Conservation (phyloP, 129 eudicot species). For the Heracleum sosnowskyi region DNA sequence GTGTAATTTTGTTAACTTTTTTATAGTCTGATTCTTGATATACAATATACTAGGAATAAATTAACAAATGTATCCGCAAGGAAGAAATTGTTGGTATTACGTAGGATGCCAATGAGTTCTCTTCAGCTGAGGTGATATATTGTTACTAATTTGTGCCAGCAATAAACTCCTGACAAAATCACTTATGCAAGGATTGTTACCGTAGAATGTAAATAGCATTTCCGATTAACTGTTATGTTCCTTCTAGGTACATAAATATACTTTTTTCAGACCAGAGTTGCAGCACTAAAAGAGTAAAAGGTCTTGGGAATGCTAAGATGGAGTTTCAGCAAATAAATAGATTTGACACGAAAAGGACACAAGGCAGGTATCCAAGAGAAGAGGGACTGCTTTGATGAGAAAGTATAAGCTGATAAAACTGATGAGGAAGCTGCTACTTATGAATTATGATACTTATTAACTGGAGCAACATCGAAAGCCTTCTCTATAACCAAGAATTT, state of each 20-base stretch:
- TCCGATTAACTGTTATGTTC: background rate
- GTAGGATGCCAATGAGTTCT: constrained; percentile 15
- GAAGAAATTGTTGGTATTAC: constrained; percentile 30
- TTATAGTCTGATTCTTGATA: constrained; percentile 4
- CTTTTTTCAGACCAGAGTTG: background rate
- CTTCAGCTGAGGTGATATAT: constrained; percentile 5
- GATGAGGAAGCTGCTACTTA: constrained; percentile 10
- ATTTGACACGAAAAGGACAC: constrained; percentile 39
- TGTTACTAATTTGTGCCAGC: background rate
- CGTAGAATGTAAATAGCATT: background rate
- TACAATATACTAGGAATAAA: constrained; percentile 27
- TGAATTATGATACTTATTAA: constrained; percentile 20
- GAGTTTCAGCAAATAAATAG: constrained; percentile 50
- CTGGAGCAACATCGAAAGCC: constrained; percentile 68
- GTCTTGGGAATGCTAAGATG: constrained; percentile 20
- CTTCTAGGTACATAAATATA: background rate
- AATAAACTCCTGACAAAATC: background rate
- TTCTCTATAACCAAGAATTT: constrained; percentile 77
- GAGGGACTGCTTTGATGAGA: constrained; percentile 26
- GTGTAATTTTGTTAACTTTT: constrained; percentile 5
- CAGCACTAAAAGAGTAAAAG: constrained; percentile 17
- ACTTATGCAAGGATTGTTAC: background rate
- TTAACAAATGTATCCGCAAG: constrained; percentile 21
- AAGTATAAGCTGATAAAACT: background rate
- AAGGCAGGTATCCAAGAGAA: constrained; percentile 20